Base-by-base conservation (phyloP, 495 filamentous ascomycete genomes). In the Penicillium parvum region DNA sequence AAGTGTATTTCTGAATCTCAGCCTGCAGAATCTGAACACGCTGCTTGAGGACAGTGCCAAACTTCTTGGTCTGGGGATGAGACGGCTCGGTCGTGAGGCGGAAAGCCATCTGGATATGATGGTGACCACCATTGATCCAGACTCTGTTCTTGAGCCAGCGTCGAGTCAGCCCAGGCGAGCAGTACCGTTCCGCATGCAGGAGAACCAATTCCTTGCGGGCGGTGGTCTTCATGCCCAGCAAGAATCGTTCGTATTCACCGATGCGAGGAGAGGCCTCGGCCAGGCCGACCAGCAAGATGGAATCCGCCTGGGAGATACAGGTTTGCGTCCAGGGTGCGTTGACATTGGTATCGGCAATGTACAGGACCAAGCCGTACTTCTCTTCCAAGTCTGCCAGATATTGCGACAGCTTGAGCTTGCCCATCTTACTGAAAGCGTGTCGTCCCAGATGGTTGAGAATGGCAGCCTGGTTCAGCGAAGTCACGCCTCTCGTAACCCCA, bases 41-140 rank as follows among this genome's bases (percentile, higher is more conserved):
- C 47, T 96, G 86, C 54, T 95, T 96, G 25, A 98, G 61, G 2
- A 83, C 88, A n/a, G 81, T 83, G 1, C 88, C 88, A 32, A 90
- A 85, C 16, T 85, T 83, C 47, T 85, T 88, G 6, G 76, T 71
- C 16, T 84, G 85, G 1, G 86, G 78, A 50, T 94, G 82, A 0
- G 87, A 79, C 12, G 88, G 83, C 48, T 91, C 83, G 4, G 82
- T 66, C 19, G 83, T 82, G n/a, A 83, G 76, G 25, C 83, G 82
- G 64, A 90, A 94, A 1, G 86, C 75, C 92, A 98, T 96, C 57
- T 98, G 92, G 17, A 98, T 85, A 54, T 98, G 92, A 57, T 96
- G 91, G 61, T 98, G 94, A 27, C 92, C 88, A n/a, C 92, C 92
- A 53, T 96, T 98, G 53, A 98, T 88, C 92, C 92, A 98, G 41